Conservation (phyloP, 306 rosid species). For the Abrus pulchellus region DNA sequence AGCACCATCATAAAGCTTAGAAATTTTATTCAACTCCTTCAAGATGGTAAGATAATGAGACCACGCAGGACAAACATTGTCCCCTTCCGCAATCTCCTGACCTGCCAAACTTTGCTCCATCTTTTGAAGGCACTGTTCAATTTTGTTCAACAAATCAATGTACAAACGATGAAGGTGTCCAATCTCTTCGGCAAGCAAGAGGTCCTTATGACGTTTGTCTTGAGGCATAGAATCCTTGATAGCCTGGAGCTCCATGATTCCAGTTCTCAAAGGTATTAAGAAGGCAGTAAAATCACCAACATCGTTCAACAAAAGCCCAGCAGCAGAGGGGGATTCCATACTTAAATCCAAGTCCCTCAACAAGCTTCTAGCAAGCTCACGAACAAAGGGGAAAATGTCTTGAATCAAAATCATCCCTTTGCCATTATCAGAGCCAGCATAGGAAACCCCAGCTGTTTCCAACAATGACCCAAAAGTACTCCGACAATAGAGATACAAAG, state of each 20-base stretch:
- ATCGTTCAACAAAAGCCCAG: constrained; percentile 58
- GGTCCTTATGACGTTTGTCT: constrained; percentile 43
- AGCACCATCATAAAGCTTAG: constrained; percentile 69
- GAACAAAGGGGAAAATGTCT: constrained; percentile 78
- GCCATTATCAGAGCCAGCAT: constrained; percentile 41
- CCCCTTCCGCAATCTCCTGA: constrained; percentile 55
- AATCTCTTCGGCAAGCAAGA: constrained; percentile 58
- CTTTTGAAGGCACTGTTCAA: constrained; percentile 66
- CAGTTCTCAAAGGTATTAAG: constrained; percentile 62
- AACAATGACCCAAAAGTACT: constrained; percentile 71
- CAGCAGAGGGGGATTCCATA: constrained; percentile 53
- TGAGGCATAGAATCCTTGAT: constrained; percentile 32
- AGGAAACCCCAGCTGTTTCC: constrained; percentile 56
- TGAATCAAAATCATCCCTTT: constrained; percentile 54
- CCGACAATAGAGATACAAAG: constrained; percentile 78
- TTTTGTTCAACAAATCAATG: constrained; percentile 59
- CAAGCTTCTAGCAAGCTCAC: constrained; percentile 66
- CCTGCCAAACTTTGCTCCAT: constrained; percentile 57
- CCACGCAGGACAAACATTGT: constrained; percentile 62
- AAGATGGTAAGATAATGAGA: constrained; percentile 85
- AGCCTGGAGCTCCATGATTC: constrained; percentile 48
- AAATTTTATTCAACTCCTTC: constrained; percentile 71
- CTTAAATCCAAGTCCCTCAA: constrained; percentile 65
- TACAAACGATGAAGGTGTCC: constrained; percentile 57
- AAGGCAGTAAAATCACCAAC: constrained; percentile 73